A percentile compares a stretch with the other conserved stretches of the same genome.
phyloP scores from a whole-genome alignment of 305 asterid genomes.

The Fraxinus latifolia region DNA sequence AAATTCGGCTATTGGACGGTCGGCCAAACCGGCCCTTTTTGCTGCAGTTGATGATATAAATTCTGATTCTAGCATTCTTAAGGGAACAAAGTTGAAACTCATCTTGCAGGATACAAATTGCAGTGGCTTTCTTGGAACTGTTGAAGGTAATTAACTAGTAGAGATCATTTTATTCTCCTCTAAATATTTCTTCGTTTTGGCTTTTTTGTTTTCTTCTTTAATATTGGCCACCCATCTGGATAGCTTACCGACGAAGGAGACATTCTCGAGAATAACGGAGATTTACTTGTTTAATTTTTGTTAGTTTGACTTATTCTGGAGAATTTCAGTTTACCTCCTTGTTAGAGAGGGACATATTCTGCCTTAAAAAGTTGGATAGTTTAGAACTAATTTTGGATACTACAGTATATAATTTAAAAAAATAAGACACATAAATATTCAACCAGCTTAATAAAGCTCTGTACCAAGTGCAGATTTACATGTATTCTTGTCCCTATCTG shows the following conservation, averaged over 20 bases:
- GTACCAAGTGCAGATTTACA: neutral
- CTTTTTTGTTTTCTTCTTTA: neutral
- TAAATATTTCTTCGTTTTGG: neutral
- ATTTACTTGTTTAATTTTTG: neutral
- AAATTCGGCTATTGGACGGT: slow-evolving; percentile 62
- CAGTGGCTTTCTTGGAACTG: slow-evolving; percentile 35
- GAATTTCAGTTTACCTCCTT: neutral
- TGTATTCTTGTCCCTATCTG: neutral
- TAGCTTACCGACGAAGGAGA: neutral
- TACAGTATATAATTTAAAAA: neutral
- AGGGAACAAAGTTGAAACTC: slow-evolving; percentile 32
- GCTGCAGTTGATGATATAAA: slow-evolving; percentile 35
- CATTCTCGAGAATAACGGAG: neutral
- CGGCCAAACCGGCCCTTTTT: slow-evolving; percentile 56
- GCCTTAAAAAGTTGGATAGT: neutral
- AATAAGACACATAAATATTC: neutral
- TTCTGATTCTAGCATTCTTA: slow-evolving; percentile 29
- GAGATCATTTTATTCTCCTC: neutral
- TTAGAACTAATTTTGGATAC: neutral
- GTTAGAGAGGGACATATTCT: neutral
- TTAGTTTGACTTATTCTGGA: neutral
- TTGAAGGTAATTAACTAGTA: slow-evolving; percentile 28
- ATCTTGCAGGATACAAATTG: slow-evolving; percentile 32
- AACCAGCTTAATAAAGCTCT: neutral
- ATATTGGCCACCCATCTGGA: neutral